Conservation (phyloP, 2,329 filamentous ascomycete genomes). For the Ceratocystis ficicola region DNA sequence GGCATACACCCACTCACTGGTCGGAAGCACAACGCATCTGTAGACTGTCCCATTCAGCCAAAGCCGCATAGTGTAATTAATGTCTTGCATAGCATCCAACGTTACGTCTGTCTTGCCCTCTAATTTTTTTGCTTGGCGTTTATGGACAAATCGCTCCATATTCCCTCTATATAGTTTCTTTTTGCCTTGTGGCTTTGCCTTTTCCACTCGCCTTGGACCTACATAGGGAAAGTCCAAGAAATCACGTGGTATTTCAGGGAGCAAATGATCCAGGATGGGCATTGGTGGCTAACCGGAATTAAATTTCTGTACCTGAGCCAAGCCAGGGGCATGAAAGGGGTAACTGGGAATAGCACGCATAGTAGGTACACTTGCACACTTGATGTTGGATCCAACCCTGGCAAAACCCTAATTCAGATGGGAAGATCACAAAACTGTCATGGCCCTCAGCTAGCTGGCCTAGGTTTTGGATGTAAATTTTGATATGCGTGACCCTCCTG, state of each 20-base stretch:
- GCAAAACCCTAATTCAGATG: not conserved
- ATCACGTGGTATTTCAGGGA: not conserved
- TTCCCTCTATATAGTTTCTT: not conserved
- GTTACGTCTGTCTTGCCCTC: not conserved
- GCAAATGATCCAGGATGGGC: not conserved
- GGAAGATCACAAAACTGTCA: not conserved
- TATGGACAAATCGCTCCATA: not conserved
- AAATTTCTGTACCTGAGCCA: conserved; percentile 9
- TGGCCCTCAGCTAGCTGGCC: not conserved
- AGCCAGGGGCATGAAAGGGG: conserved; percentile 4
- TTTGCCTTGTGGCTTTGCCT: not conserved
- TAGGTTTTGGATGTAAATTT: not conserved
- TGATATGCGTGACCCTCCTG: not conserved
- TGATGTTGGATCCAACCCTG: not conserved
- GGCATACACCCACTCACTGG: not conserved
- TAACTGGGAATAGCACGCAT: not conserved
- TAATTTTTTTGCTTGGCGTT: not conserved
- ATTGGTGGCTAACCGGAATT: not conserved
- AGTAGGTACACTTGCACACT: not conserved
- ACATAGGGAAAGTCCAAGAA: not conserved
- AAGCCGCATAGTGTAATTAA: conserved; percentile 1
- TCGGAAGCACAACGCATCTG: not conserved
- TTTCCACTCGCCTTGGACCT: not conserved
- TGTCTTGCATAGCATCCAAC: not conserved
- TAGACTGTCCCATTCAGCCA: not conserved